Evolutionary conservation across 2,329 filamentous ascomycete genomes (phyloP).

Genomic region (Neonectria faginata): DNA sequence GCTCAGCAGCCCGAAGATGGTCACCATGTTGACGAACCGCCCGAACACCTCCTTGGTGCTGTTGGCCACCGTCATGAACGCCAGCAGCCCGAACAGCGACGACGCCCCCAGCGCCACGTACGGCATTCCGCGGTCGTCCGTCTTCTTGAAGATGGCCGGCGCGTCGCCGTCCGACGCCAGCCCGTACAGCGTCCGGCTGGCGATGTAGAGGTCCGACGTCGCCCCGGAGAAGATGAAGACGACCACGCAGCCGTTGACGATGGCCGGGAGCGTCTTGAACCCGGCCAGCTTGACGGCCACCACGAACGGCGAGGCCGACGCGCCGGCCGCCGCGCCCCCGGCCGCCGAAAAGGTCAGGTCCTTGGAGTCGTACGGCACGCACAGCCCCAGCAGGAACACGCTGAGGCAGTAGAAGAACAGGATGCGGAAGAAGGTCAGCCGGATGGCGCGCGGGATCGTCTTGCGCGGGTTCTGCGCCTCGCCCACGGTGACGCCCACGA

Average conservation of each 20-base stretch:
- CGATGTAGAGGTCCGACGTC: conserved; percentile 83
- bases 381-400: conserved; percentile 80
- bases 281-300: conserved; percentile 75
- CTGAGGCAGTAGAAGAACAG: conserved; percentile 82
- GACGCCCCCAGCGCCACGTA: conserved; percentile 72
- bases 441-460: conserved; percentile 81
- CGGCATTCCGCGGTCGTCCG: conserved; percentile 78
- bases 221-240: conserved; percentile 81
- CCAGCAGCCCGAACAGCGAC: conserved; percentile 72
- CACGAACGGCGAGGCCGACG: conserved; percentile 75
- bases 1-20: conserved; percentile 73
- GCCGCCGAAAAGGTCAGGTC: conserved; percentile 70
- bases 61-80: conserved; percentile 73
- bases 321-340: conserved; percentile 47
- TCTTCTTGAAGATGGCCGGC: conserved; percentile 76
- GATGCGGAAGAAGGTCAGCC: conserved; percentile 84
- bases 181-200: conserved; percentile 77
- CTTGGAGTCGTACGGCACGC: conserved; percentile 76
- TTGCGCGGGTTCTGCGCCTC: conserved; percentile 83
- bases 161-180: conserved; percentile 78
- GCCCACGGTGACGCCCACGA: conserved; percentile 81
- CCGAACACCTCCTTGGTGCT: conserved; percentile 68
- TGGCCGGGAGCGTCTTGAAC: conserved; percentile 72
- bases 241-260: conserved; percentile 79
- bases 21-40: conserved; percentile 76